These are phyloP conservation scores for Cinchona pubescens DNA, from an alignment of 257 asterid species.

Conservation along the genomic window DNA sequence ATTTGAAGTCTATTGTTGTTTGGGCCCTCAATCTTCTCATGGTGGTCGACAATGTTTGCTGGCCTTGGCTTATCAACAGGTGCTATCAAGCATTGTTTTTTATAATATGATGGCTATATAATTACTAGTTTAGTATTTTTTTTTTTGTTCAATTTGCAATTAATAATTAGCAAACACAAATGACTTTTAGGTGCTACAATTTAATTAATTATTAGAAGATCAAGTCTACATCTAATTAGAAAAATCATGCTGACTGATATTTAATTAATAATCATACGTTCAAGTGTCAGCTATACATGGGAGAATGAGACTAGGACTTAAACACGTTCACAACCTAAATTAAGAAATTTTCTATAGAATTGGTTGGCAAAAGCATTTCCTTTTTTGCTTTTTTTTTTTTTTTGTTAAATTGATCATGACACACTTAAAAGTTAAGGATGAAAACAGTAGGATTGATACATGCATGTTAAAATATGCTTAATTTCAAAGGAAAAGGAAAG, in stretches of 20 bases:
- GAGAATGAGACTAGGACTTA: not conserved
- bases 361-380: not conserved
- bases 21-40: conserved; percentile 8
- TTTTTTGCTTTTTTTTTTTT: not conserved
- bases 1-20: not conserved
- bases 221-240: not conserved
- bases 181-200: not conserved
- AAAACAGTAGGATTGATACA: not conserved
- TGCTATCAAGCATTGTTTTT: conserved; percentile 3
- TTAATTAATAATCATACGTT: not conserved
- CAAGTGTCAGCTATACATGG: not conserved
- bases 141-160: not conserved
- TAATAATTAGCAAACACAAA: not conserved
- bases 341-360: not conserved
- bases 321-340: not conserved
- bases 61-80: not conserved
- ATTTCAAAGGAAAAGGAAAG: not conserved
- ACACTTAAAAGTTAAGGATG: not conserved
- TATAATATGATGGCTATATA: not conserved
- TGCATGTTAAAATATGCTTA: not conserved
- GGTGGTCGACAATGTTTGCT: conserved; percentile 20
- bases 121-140: not conserved
- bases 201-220: not conserved
- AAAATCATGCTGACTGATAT: not conserved
- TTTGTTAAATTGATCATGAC: not conserved